Base-by-base conservation (phyloP, 1,284 basidiomycete genomes). In the Fistulinella staudtii region DNA sequence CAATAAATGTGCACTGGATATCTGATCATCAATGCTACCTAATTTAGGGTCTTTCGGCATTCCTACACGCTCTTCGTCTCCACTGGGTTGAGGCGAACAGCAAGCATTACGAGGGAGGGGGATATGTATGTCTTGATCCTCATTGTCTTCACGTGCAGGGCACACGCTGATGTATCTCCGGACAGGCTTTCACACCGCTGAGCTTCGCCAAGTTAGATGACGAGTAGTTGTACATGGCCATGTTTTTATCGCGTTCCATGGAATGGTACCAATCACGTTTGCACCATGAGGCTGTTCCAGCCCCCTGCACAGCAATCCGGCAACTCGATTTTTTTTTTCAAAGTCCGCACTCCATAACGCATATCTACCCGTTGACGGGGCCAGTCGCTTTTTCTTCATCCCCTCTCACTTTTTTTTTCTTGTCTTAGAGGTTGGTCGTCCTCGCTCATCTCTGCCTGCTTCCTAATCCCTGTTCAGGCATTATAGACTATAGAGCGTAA, bases 1-100 rank as follows among this genome's bases (percentile, higher is more conserved):
- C 41, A 39, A 43, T 41, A 39, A 56, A 56, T 52, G 36, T 65
- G 53, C 20, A 39, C 23, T n/a, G 15, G 20, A 17, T 25, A 24
- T 48, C 47, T 52, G 49, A 51, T 41, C 22, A 18, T 24, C 33
- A 39, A 43, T 47, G 15, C 41, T 18, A 47, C 39, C 41, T 43
- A 50, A 50, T 46, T 30, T 55, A 91, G 87, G 93, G 93, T 53
- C 74, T 96, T 40, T 93, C 89, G 51, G 93, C 93, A 33, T 97
- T 98, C 73, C 69, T 99, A 59, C 95, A 99, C 67, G 94, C 95
- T 8, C 77, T 99, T 51, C 87, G 96, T 67, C 77, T 99, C 56
- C 94, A 97, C 68, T 98, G 95, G 93, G 94, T 97, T 53, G 94
- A 98, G 69, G 89, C 86, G 39, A 94, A 94, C 72, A 93, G 92